Evolutionary conservation across 2,329 filamentous ascomycete species (phyloP).

Genomic region (Penicillium psychrosexuale): DNA sequence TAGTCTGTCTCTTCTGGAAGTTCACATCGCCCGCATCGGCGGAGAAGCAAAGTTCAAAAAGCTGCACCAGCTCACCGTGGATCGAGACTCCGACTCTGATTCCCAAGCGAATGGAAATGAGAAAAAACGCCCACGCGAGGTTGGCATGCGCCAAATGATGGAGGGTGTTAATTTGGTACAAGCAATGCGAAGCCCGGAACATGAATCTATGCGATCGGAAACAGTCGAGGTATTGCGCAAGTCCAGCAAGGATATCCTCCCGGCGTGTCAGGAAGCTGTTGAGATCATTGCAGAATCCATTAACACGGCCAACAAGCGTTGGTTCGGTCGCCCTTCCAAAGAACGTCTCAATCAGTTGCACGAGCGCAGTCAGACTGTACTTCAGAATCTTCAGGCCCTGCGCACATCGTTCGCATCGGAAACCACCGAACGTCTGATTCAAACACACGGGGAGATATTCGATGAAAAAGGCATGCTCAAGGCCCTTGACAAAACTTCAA

Average conservation of each 20-base stretch:
- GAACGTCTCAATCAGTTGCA: constrained; percentile 23
- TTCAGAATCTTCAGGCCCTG: constrained; percentile 28
- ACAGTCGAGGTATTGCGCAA: constrained; percentile 34
- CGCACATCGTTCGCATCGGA: constrained; percentile 26
- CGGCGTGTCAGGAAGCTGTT: constrained; percentile 27
- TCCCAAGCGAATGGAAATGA: constrained; percentile 5
- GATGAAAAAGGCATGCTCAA: constrained; percentile 42
- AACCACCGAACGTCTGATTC: constrained; percentile 43
- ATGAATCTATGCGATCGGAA: constrained; percentile 30
- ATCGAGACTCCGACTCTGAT: constrained; percentile 6
- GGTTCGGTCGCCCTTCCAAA: constrained; percentile 26
- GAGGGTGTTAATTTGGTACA: constrained; percentile 37
- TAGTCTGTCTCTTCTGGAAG: constrained; percentile 42
- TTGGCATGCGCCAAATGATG: constrained; percentile 32
- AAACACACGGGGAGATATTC: constrained; percentile 43
- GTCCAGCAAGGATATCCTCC: constrained; percentile 27
- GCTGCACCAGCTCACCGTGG: constrained; percentile 8
- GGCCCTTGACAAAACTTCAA: constrained; percentile 17
- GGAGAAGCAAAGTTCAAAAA: constrained; percentile 20
- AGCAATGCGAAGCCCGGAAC: constrained; percentile 41
- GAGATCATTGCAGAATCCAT: constrained; percentile 26
- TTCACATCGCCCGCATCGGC: constrained; percentile 39
- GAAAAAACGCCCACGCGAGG: constrained; percentile 21
- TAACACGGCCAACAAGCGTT: constrained; percentile 30
- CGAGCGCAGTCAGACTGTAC: constrained; percentile 14